phyloP scores from a whole-genome alignment of 441 rosid species.

The Dalechampia spathulata region DNA sequence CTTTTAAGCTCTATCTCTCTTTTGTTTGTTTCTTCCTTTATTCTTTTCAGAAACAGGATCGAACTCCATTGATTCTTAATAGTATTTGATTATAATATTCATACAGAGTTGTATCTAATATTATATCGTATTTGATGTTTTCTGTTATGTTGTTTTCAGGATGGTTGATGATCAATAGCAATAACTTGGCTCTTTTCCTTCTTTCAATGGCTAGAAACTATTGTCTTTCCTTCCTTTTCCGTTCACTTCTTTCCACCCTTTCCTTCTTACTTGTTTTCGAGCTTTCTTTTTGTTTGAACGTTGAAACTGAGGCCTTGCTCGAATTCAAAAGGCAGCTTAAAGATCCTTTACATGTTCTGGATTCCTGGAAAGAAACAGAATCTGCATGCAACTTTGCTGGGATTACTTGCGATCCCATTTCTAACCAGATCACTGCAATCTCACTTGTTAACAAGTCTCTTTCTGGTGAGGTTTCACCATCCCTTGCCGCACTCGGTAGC shows the following conservation, averaged over 20 bases:
- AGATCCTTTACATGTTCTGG: conserved; percentile 48
- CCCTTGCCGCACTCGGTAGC: conserved; percentile 40
- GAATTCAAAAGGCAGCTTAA: conserved; percentile 52
- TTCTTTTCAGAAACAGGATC: no score
- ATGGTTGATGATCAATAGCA: conserved; percentile 8
- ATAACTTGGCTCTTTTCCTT: background rate
- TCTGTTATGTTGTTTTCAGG: conserved; percentile 20
- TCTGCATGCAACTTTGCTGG: conserved; percentile 61
- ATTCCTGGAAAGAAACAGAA: conserved; percentile 58
- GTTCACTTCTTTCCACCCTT: conserved; percentile 17
- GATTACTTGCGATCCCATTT: conserved; percentile 36
- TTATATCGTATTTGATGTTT: no score
- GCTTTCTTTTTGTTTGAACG: conserved; percentile 30
- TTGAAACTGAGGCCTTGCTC: conserved; percentile 51
- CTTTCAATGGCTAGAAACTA: conserved; percentile 26
- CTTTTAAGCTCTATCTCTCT: conserved; percentile 10
- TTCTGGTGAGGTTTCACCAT: conserved; percentile 56
- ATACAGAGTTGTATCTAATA: no score
- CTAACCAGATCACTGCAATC: conserved; percentile 46
- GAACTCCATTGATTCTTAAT: no score
- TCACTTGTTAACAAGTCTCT: conserved; percentile 42
- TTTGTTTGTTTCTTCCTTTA: no score
- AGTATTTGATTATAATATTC: no score
- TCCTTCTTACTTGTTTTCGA: conserved; percentile 26
- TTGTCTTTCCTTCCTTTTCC: conserved; percentile 8